Evolutionary conservation across 768 basidiomycete genomes (phyloP).

Genomic region (Russula brevipes): DNA sequence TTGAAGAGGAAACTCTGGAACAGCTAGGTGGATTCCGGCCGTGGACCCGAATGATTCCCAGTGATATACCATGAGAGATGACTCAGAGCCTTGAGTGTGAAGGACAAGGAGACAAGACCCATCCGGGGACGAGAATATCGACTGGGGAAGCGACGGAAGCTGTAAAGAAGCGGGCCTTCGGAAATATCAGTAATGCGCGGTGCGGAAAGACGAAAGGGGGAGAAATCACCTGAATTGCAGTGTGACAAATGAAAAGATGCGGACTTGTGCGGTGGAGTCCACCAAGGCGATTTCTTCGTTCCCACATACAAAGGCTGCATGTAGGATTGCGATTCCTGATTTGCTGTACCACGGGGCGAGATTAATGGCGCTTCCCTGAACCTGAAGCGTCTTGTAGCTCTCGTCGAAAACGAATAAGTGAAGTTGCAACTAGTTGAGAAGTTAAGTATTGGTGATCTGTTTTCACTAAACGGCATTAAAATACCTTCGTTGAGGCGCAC

Average conservation of each 20-base stretch:
- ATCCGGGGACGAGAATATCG: slow-evolving; percentile 47
- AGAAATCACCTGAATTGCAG: slow-evolving; percentile 47
- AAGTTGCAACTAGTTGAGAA: slow-evolving; percentile 30
- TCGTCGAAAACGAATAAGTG: slow-evolving; percentile 49
- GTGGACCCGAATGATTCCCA: slow-evolving; percentile 53
- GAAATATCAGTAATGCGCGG: neutral
- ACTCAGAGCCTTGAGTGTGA: slow-evolving; percentile 19
- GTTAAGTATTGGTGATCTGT: neutral
- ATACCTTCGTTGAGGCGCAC: slow-evolving; percentile 41
- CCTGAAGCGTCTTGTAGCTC: slow-evolving; percentile 38
- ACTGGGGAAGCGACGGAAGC: slow-evolving; percentile 34
- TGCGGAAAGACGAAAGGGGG: neutral
- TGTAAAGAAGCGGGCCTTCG: slow-evolving; percentile 43
- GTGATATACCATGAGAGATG: slow-evolving; percentile 42
- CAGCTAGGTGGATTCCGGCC: slow-evolving; percentile 38
- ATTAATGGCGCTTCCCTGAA: slow-evolving; percentile 38
- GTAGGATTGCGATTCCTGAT: slow-evolving; percentile 29
- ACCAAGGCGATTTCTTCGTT: slow-evolving; percentile 50
- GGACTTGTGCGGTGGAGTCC: slow-evolving; percentile 39
- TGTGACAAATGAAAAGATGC: slow-evolving; percentile 52
- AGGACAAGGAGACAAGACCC: slow-evolving; percentile 47
- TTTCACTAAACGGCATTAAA: neutral
- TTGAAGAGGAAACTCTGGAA: slow-evolving; percentile 30
- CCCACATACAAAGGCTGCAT: slow-evolving; percentile 43
- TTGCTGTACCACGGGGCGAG: slow-evolving; percentile 42